phyloP scores from a whole-genome alignment of 2,329 filamentous ascomycete species.

The Fusarium beomiforme region DNA sequence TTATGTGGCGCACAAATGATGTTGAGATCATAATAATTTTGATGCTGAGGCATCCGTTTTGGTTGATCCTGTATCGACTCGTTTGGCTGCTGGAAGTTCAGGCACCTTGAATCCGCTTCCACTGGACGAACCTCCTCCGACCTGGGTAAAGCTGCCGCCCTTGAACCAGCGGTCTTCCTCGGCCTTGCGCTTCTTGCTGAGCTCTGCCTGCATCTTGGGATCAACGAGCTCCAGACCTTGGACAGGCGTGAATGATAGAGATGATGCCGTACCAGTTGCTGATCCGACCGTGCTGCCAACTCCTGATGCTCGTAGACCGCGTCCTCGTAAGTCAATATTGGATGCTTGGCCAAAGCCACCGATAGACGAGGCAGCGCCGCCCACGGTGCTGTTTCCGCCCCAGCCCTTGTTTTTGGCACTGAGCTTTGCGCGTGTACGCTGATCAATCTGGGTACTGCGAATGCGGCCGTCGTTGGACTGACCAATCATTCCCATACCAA shows the following conservation, averaged over 20 bases:
- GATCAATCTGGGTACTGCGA: constrained; percentile 87
- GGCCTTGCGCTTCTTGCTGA: constrained; percentile 89
- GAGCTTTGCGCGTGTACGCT: constrained; percentile 91
- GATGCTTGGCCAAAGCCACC: constrained; percentile 77
- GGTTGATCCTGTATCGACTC: constrained; percentile 56
- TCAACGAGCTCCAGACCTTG: constrained; percentile 96
- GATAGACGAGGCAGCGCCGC: constrained; percentile 81
- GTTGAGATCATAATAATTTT: constrained; percentile 26
- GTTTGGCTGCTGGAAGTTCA: constrained; percentile 77
- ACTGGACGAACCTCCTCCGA: constrained; percentile 64
- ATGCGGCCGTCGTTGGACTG: constrained; percentile 89
- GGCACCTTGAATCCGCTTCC: constrained; percentile 84
- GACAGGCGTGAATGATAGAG: constrained; percentile 91
- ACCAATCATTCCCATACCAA: constrained; percentile 95
- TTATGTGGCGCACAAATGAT: background rate
- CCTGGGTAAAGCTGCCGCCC: constrained; percentile 94
- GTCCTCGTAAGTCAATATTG: constrained; percentile 77
- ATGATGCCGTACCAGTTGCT: constrained; percentile 79
- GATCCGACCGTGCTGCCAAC: constrained; percentile 76
- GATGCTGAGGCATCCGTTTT: constrained; percentile 49
- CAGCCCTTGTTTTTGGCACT: constrained; percentile 96
- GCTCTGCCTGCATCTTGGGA: constrained; percentile 87
- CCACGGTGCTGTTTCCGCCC: constrained; percentile 76
- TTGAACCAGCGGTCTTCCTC: constrained; percentile 98
- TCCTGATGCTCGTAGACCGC: constrained; percentile 82